Base-by-base conservation (phyloP, 1,139 yeast species). In the Candida sp. region DNA sequence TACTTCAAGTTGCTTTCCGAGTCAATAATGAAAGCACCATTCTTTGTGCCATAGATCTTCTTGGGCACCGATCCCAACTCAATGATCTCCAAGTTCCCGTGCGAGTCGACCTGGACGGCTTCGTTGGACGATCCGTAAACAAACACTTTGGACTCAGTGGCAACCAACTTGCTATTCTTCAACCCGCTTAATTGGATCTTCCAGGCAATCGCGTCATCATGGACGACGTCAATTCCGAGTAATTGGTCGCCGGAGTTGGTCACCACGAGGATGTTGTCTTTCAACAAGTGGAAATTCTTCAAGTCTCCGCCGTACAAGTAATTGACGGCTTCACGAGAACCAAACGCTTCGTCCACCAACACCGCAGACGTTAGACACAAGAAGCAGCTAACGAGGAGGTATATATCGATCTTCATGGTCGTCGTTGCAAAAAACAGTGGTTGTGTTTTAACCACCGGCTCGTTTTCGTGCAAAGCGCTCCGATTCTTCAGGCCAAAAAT, bases 331-430 rank as follows among this genome's bases (percentile, higher is more conserved):
- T 76, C 78, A 54, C 65, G 67, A 5, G 48, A 32, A 17, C 65
- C 65, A 58, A 75, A 74, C 5, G 80, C 80, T 50, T 72, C 73
- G 39, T 73, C 76, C 8, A 72, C 50, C 44, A 67, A 58, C 39
- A 73, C 70, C 4, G 59, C 57, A 27, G 35, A 31, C 11, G 44
- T 47, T 11, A 44, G 28, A 38, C n/a, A 40, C 35, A 47, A 25
- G 3, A 53, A 26, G 26, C 9, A 46, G 26, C 43, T 35, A n/a
- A 50, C 26, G 6, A 47, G 28, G 11, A 50, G 12, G 46, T 44
- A 43, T 23, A 46, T 23, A 25, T 32, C 22, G 23, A 47, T 38
- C 12, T 28, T 42, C 49, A 47, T 47, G 17, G n/a, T 22, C 4
- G 4, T 17, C 17, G 17, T 17, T 17, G 17, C 17, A 17, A 2